These are phyloP conservation scores for Sequoia sempervirens DNA, from an alignment of 75 land plant genomes.

Conservation along the genomic window DNA sequence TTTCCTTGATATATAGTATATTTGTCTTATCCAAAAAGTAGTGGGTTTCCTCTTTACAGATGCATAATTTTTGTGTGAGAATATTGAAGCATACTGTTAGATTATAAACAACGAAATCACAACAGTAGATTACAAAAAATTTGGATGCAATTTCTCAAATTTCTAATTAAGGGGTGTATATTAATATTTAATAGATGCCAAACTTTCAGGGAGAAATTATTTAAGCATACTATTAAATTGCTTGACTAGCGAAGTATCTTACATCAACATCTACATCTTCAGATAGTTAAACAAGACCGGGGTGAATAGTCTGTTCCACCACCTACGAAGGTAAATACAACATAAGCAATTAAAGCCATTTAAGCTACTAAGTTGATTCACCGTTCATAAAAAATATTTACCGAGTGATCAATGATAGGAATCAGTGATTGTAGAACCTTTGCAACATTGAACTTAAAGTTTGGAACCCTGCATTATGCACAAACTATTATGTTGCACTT, in stretches of 20 bases:
- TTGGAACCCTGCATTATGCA: conserved; percentile 72
- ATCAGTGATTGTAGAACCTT: conserved; percentile 87
- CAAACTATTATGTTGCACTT: neutral
- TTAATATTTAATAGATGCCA: too few species aligned
- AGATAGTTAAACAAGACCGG: conserved; percentile 68
- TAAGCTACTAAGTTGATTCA: neutral
- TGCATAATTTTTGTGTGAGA: too few species aligned
- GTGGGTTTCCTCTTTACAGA: too few species aligned
- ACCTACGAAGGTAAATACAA: conserved; percentile 38
- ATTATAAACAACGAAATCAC: too few species aligned
- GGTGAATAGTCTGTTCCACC: conserved; percentile 75
- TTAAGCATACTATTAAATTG: too few species aligned
- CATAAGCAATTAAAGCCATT: neutral
- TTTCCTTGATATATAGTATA: too few species aligned
- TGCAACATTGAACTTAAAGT: conserved; percentile 96
- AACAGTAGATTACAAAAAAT: too few species aligned
- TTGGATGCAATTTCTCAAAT: too few species aligned
- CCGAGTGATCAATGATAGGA: conserved; percentile 80
- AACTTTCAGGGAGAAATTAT: too few species aligned
- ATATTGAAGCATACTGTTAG: too few species aligned
- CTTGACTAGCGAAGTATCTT: conserved; percentile 77
- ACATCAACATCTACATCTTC: conserved; percentile 98
- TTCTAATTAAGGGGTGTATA: too few species aligned
- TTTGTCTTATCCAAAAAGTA: too few species aligned
- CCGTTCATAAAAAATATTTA: conserved; percentile 25